Percentiles rank a stretch among this genome's conserved stretches.
Conservation (phyloP, 202 grass and related monocot genomes). For the Digitaria exilis region DNA sequence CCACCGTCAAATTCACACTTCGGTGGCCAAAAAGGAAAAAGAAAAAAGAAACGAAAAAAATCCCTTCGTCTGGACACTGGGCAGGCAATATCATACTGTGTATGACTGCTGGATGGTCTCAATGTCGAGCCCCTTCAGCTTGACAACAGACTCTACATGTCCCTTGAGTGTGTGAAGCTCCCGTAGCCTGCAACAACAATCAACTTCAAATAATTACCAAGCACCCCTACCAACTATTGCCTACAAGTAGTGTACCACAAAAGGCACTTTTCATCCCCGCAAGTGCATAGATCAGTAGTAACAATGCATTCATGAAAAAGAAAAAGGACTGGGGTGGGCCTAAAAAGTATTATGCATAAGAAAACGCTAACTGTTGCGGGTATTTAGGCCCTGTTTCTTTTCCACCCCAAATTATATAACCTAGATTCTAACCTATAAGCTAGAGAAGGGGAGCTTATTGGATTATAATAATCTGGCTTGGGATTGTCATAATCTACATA, state of each 20-base stretch:
- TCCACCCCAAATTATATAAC: too few species aligned
- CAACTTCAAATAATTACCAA: not conserved
- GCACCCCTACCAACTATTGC: not conserved
- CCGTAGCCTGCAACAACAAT: conserved; percentile 57
- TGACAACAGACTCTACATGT: conserved; percentile 78
- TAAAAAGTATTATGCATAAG: not conserved
- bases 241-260: not conserved
- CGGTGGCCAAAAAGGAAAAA: not conserved
- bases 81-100: conserved; percentile 48
- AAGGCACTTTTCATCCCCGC: not conserved
- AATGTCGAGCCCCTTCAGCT: conserved; percentile 76
- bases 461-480: too few species aligned
- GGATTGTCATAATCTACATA: too few species aligned
- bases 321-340: not conserved
- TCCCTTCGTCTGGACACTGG: not conserved
- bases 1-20: conserved; percentile 32
- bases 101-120: conserved; percentile 76
- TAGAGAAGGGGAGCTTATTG: too few species aligned
- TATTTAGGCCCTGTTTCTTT: too few species aligned
- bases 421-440: too few species aligned
- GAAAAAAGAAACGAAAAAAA: not conserved
- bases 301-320: conserved; percentile 9
- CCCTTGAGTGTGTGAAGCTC: conserved; percentile 85
- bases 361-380: conserved; percentile 14
- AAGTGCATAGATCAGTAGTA: conserved; percentile 13